Evolutionary conservation across 2,329 filamentous ascomycete species (phyloP).

Genomic region (Diaporthe destruens): DNA sequence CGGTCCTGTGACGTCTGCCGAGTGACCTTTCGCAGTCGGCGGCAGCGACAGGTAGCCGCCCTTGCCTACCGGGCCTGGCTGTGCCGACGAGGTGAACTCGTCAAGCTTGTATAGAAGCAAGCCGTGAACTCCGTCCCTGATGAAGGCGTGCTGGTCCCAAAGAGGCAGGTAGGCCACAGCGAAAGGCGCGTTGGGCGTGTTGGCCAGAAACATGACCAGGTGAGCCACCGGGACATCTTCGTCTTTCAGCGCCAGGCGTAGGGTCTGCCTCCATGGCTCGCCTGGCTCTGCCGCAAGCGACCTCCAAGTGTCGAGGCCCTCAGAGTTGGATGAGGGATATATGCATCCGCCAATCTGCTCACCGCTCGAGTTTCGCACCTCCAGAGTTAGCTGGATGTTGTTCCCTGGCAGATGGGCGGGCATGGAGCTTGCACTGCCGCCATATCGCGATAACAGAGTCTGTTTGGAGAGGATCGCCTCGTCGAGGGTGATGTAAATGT

Average conservation of each 20-base stretch:
- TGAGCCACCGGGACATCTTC: conserved; percentile 86
- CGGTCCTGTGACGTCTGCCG: conserved; percentile 82
- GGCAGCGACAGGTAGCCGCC: conserved; percentile 89
- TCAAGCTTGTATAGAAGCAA: conserved; percentile 91
- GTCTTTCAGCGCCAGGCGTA: conserved; percentile 83
- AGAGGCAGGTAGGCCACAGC: conserved; percentile 93
- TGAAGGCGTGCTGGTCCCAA: conserved; percentile 92
- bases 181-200: conserved; percentile 89
- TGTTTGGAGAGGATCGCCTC: conserved; percentile 84
- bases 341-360: conserved; percentile 91
- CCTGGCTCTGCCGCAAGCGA: conserved; percentile 84
- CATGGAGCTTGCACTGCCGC: conserved; percentile 81
- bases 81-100: conserved; percentile 82
- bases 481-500: conserved; percentile 92
- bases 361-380: conserved; percentile 84
- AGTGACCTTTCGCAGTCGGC: conserved; percentile 78
- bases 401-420: conserved; percentile 71
- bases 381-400: conserved; percentile 89
- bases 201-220: conserved; percentile 89
- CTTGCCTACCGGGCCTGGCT: conserved; percentile 73
- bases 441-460: conserved; percentile 73
- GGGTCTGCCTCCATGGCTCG: conserved; percentile 87
- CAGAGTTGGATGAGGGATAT: conserved; percentile 84
- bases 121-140: conserved; percentile 85
- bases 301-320: conserved; percentile 86